Base-by-base conservation (phyloP, 176 grass and related monocot genomes). In the Avena eriantha region DNA sequence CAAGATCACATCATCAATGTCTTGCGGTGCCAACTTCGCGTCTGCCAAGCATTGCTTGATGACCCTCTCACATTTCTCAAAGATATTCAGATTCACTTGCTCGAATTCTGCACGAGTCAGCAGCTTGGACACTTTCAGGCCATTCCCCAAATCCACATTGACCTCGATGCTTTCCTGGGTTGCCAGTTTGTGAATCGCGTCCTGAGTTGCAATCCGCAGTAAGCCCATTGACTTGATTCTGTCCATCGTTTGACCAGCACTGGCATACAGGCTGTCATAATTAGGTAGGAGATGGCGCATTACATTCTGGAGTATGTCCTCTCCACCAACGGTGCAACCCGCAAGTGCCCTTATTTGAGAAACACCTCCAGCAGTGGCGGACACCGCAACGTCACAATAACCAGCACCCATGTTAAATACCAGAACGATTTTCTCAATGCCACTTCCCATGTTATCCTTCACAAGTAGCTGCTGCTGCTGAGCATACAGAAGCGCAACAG, bases 321-420 rank as follows among this genome's bases (percentile, higher is more conserved):
- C 93, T 41, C 93, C 93, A 90, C 93, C 93, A 26, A 92, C 24
- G 6, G 90, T 73, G 36, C 75, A 86, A 6, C 93, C 93, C 57
- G 72, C 49, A 1, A 90, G 63, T 2, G 88, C 90, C 76, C 79
- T 92, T 83, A 92, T 95, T n/a, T 95, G 93, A 66, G 93, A 92
- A 51, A 95, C 88, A 56, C 93, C 93, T 56, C 93, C 90, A 82
- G 90, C 93, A 12, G 93, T 95, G 1, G 88, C 93, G 71, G 90
- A 34, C 47, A 90, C 80, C 39, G 88, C 93, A 26, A 57, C 83
- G 60, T 95, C 93, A 85, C 86, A 90, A n/a, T 92, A 90, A 13
- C 93, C 90, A 61, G 93, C 93, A 43, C 90, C 93, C 49, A 95
- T 90, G 73, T 92, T 95, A 80, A 95, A 95, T 87, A 92, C 88